phyloP scores from a whole-genome alignment of 371 early-diverging fungal species.

The Dinochytrium kinnereticum region DNA sequence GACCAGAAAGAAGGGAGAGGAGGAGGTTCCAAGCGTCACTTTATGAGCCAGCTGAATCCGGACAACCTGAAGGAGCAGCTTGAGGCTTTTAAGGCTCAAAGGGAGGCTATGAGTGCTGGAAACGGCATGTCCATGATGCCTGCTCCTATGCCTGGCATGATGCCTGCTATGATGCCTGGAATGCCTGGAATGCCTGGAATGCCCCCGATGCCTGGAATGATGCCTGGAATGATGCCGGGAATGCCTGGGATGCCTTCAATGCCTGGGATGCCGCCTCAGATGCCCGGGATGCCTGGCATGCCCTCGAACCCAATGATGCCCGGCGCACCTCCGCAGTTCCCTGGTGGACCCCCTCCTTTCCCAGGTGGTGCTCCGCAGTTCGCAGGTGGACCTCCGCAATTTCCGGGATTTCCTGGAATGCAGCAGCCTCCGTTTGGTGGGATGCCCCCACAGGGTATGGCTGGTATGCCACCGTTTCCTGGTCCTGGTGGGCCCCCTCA shows the following conservation, averaged over 20 bases:
- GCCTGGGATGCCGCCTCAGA: constrained; percentile 24
- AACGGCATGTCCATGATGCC: not conserved
- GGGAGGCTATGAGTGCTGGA: constrained; percentile 27
- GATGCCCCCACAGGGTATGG: constrained; percentile 11
- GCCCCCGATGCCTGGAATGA: constrained; percentile 30
- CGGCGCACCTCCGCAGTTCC: constrained; percentile 34
- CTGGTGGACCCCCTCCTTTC: constrained; percentile 13
- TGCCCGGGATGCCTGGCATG: constrained; percentile 25
- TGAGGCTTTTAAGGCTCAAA: constrained; percentile 46
- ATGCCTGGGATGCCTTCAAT: constrained; percentile 28
- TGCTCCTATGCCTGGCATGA: constrained; percentile 30
- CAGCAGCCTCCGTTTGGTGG: constrained; percentile 10
- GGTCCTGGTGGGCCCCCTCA: constrained; percentile 13
- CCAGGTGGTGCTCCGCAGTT: not conserved
- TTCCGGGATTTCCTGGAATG: constrained; percentile 16
- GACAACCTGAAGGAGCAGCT: constrained; percentile 43
- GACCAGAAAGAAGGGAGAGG: constrained; percentile 46
- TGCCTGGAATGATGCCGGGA: constrained; percentile 1
- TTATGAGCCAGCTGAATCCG: constrained; percentile 27
- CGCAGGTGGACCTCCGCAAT: not conserved
- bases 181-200: constrained; percentile 16
- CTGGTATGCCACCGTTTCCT: not conserved
- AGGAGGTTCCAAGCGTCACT: constrained; percentile 28
- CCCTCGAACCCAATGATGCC: constrained; percentile 11
- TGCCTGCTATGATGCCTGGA: constrained; percentile 28